Evolutionary conservation across 2,329 filamentous ascomycete genomes (phyloP), one percentile per base, ranked within the genome.

Genomic region (Fusarium sororula): DNA sequence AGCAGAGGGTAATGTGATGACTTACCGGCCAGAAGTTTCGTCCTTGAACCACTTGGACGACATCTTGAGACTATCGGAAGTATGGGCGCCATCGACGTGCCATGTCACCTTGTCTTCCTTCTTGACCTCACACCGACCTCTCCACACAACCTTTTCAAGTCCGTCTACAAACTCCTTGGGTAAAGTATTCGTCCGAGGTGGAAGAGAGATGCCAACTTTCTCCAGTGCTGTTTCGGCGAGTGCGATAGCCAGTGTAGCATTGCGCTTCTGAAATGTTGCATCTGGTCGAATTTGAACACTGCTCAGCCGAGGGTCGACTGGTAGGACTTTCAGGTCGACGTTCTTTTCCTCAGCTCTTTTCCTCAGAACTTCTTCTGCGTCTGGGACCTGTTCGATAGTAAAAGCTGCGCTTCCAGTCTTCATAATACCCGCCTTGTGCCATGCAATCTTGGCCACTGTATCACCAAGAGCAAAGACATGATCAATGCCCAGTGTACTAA

Each of bases 31-130:
- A 37, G 80, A 78, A n/a, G 79, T 84, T 76, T 89, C 86, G 15
- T 82, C 81, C 5, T 90, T 89, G 79, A 98, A 98, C 95, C 95
- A 98, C 70, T 89, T 89, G 1, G 92, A 92, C 9, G 94, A 94
- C 74, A 94, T 89, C 72, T 92, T 90, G 62, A 99, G 92, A 80
- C 95, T 98, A 80, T 98, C 96, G 7, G 93, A 87, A 0, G 96
- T 99, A 82, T 99, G 96, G 6, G 95, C 96, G 14, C 96, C 95
- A 79, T 99, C 96, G 26, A 99, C 89, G 79, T 95, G 93, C 95
- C 96, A 99, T 22, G 87, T 87, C 10, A 97, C 85, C 5, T 79
- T 78, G 6, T 85, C 85, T 69, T 90, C 88, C 7, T 82, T 75
- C 76, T 88, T 90, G 45, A 87, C 83, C 74, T 92, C 90, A 79